These are phyloP conservation scores for Leishmania mexicana DNA, from an alignment of 208 protist genomes.

Conservation along the genomic window DNA sequence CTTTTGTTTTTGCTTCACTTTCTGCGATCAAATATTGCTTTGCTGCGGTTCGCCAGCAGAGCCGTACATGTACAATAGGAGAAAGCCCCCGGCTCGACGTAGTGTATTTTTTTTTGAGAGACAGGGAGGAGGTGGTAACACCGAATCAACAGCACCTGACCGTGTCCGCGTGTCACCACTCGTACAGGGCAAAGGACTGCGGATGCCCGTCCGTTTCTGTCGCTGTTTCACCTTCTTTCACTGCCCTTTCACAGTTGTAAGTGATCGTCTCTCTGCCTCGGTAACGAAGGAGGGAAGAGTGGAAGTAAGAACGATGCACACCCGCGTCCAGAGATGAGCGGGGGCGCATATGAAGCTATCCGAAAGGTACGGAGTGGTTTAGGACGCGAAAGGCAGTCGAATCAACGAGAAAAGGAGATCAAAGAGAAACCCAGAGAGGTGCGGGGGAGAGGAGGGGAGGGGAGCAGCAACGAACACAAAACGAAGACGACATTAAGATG, in stretches of 20 bases:
- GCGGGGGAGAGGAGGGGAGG: neutral
- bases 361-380: neutral
- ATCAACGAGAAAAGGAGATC: neutral
- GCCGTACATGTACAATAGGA: neutral
- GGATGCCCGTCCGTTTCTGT: neutral
- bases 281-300: neutral
- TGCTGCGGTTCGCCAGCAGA: neutral
- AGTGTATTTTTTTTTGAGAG: neutral
- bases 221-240: neutral
- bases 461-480: neutral
- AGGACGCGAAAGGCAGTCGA: neutral
- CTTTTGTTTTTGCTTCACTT: neutral
- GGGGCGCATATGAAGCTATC: neutral
- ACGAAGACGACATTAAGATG: neutral
- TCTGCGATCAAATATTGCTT: neutral
- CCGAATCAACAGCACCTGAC: neutral
- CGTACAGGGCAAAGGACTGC: neutral
- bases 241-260: neutral
- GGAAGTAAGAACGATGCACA: neutral
- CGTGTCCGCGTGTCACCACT: neutral
- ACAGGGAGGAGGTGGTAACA: neutral
- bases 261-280: neutral
- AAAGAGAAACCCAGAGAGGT: neutral
- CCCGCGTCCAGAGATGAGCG: neutral
- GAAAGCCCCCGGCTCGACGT: neutral